Evolutionary conservation across 441 rosid genomes (phyloP).

Genomic region (Raphanus hybrid): DNA sequence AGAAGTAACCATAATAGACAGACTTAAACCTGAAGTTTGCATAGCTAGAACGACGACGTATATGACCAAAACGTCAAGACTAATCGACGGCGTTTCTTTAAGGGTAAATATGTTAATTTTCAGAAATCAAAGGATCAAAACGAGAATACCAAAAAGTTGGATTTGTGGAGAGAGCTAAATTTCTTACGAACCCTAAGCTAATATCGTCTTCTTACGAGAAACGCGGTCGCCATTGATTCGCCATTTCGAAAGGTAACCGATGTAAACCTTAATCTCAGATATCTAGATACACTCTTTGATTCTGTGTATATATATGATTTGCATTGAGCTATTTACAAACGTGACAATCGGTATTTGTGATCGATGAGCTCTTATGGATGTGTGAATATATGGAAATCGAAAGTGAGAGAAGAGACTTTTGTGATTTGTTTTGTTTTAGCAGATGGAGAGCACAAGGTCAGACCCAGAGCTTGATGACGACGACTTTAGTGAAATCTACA

Average conservation of each 20-base stretch:
- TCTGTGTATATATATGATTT: background rate
- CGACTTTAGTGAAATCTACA: constrained; percentile 92
- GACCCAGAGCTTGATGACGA: constrained; percentile 79
- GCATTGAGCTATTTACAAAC: constrained; percentile 15
- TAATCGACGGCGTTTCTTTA: background rate
- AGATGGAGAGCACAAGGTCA: constrained; percentile 72
- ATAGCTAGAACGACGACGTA: background rate
- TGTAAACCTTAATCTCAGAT: background rate
- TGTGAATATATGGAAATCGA: constrained; percentile 24
- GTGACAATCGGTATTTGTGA: background rate
- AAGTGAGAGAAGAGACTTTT: too few relatives aligned
- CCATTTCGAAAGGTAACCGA: constrained; percentile 23
- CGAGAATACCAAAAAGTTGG: background rate
- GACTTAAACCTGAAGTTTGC: background rate
- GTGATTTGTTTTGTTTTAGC: background rate
- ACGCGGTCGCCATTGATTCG: constrained; percentile 36
- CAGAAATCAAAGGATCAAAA: constrained; percentile 2
- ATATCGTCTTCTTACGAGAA: constrained; percentile 6
- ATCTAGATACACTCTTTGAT: background rate
- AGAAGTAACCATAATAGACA: too few relatives aligned
- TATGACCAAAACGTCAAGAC: background rate
- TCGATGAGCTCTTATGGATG: background rate
- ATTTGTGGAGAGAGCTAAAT: background rate
- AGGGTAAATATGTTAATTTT: constrained; percentile 20
- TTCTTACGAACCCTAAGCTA: constrained; percentile 30